Percentiles rank a stretch among this genome's conserved stretches.
These are phyloP conservation scores for Pichia sp. DNA, from an alignment of 1,139 yeast species.

Conservation along the genomic window DNA sequence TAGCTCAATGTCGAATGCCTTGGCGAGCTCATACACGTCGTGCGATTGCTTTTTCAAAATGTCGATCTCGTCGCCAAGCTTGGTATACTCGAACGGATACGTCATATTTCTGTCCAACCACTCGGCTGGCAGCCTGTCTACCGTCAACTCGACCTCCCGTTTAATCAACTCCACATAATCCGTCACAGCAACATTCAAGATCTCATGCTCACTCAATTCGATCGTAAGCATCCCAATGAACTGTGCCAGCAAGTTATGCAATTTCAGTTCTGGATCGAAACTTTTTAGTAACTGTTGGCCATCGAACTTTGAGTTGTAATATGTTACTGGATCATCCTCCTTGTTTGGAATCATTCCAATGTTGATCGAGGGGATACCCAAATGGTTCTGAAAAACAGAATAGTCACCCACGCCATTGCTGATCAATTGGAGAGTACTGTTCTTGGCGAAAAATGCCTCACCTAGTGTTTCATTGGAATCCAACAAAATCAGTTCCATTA, in stretches of 20 bases:
- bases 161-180: constrained; percentile 36
- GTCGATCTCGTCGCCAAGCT: constrained; percentile 10
- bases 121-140: constrained; percentile 32
- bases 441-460: constrained; percentile 34
- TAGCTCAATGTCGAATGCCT: constrained; percentile 23
- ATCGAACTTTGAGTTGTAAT: constrained; percentile 58
- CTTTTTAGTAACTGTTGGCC: constrained; percentile 51
- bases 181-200: constrained; percentile 38
- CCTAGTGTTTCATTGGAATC: constrained; percentile 29
- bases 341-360: constrained; percentile 37
- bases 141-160: constrained; percentile 27
- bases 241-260: constrained; percentile 55
- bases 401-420: constrained; percentile 39
- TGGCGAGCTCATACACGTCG: constrained; percentile 12
- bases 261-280: constrained; percentile 51
- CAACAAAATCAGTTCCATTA: constrained; percentile 36
- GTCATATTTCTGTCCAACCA: constrained; percentile 28
- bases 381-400: constrained; percentile 43
- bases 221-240: constrained; percentile 53
- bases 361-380: constrained; percentile 47
- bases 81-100: constrained; percentile 12
- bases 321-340: constrained; percentile 42
- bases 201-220: constrained; percentile 51
- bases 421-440: constrained; percentile 29
- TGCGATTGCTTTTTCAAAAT: neutral